A percentile compares a stretch with the other conserved stretches of the same genome.
Evolutionary conservation across 176 grass and related monocot genomes (phyloP).

Genomic region (Hsuehochloa calcarea): DNA sequence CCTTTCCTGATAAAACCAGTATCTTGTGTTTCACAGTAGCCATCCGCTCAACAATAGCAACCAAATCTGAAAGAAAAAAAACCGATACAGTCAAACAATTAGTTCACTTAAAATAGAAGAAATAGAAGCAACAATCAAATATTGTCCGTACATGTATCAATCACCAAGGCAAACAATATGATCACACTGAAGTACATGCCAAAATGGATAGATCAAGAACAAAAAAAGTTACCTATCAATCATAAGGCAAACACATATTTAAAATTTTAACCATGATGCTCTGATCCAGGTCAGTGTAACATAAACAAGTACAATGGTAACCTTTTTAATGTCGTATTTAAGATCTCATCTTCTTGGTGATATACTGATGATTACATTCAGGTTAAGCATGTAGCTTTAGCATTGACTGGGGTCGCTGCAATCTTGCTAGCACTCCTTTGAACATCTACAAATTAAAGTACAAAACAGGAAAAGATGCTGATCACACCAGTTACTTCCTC

Average conservation of each 20-base stretch:
- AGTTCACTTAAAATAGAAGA: background rate
- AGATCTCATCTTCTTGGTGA: background rate
- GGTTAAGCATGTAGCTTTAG: background rate
- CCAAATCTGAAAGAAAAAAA: conserved; percentile 51
- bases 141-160: background rate
- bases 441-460: background rate
- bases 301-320: background rate
- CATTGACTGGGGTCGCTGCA: background rate
- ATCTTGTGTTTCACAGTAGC: conserved; percentile 64
- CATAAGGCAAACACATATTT: background rate
- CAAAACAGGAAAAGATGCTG: background rate
- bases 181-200: background rate
- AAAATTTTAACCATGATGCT: background rate
- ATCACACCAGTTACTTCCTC: background rate
- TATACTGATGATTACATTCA: background rate
- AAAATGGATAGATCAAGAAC: background rate
- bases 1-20: conserved; percentile 70
- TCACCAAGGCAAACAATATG: background rate
- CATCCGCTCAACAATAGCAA: conserved; percentile 64
- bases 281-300: background rate
- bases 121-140: background rate
- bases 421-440: background rate
- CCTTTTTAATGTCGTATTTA: background rate
- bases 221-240: background rate
- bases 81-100: background rate